Base-by-base conservation (phyloP, 2,329 filamentous ascomycete genomes). In the Neoascochyta sp. region DNA sequence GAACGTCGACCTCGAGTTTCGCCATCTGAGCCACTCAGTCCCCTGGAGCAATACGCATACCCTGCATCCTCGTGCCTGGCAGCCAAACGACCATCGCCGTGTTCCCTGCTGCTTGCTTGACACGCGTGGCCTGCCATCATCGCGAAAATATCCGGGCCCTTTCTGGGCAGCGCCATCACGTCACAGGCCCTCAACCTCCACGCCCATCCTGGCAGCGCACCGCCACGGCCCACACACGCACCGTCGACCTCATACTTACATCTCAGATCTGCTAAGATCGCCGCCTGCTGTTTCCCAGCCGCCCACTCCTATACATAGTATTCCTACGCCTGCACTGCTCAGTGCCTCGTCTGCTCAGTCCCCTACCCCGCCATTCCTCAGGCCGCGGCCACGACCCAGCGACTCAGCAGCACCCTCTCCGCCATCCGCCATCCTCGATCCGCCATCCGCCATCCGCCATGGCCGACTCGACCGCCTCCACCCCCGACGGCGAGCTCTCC, bases 401-500 rank as follows among this genome's bases (percentile, higher is more conserved):
- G n/a, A n/a, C n/a, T n/a, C n/a, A n/a, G n/a, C 16, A 27, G 31
- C 34, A 22, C 31, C 22, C 22, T 18, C 24, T 25, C 32, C n/a
- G 18, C 16, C 24, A 18, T 24, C 14, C 16, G 12, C 28, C 11
- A 9, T 16, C 13, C 27, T 24, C n/a, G n/a, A n/a, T n/a, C n/a
- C n/a, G n/a, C n/a, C 30, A 28, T n/a, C n/a, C 25, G 21, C 28
- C 15, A 24, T 23, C 34, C 44, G 34, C 49, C 44, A 59, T 59
- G 53, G 34, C 40, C 29, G 48, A 47, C 30, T 54, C 55, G 28
- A 41, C 50, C 24, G 43, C 44, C 9, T 52, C 57, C 8, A 52
- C 56, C 9, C 54, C 55, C 13, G 54, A 52, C 32, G 50, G 44
- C 36, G 54, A 58, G 7, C 52, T 46, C 44, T 47, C 50, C 29